Conservation (phyloP, 257 asterid genomes). For the Ehretia macrophylla region DNA sequence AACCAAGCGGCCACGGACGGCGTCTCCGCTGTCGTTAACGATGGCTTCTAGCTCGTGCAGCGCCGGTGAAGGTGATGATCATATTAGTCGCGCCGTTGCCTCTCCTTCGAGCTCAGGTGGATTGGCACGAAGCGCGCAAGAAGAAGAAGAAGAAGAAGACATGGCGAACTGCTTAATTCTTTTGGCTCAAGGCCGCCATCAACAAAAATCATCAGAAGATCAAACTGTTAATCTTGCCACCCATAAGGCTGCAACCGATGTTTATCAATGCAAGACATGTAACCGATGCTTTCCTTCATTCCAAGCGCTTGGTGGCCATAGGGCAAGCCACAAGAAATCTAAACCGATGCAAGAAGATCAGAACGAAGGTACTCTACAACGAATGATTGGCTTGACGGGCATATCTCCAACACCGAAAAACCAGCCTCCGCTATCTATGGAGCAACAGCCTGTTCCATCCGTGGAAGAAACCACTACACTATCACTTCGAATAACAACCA, state of each 20-base stretch:
- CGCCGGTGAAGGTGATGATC: constrained; percentile 1
- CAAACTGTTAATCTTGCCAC: background rate
- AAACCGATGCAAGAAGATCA: background rate
- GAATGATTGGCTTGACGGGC: too few species aligned
- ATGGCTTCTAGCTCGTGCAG: constrained; percentile 41
- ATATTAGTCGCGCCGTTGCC: background rate
- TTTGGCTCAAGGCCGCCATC: constrained; percentile 25
- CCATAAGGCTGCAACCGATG: background rate
- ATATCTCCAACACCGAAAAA: background rate
- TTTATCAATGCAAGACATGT: constrained; percentile 14
- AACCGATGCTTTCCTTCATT: background rate
- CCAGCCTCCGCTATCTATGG: background rate
- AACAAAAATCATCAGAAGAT: background rate
- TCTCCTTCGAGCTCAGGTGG: background rate
- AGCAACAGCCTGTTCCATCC: constrained; percentile 16
- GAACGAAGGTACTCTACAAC: background rate
- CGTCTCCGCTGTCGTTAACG: constrained; percentile 48
- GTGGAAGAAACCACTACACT: constrained; percentile 24
- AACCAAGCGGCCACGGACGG: constrained; percentile 54
- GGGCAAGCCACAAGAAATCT: background rate
- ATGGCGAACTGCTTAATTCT: constrained; percentile 46
- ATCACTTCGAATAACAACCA: constrained; percentile 43
- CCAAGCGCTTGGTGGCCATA: constrained; percentile 4
- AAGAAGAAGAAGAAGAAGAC: constrained; percentile 32
- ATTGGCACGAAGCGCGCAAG: background rate